Evolutionary conservation across 495 filamentous ascomycete species (phyloP).

Genomic region (Penicillium arizonense): DNA sequence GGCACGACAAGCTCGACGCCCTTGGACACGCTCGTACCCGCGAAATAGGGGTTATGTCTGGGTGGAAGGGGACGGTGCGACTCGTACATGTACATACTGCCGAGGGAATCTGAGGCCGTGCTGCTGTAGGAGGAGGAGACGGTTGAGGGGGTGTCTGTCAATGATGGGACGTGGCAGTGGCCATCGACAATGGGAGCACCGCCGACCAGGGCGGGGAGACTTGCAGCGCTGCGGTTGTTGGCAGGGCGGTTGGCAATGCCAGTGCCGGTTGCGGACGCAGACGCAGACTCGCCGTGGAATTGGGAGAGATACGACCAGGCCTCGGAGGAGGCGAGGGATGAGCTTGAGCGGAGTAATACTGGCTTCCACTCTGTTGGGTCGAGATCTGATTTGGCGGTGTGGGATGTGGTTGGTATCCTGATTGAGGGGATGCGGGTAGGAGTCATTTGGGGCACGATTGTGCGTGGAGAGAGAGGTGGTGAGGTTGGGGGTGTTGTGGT

Average conservation of each 20-base stretch:
- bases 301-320: slow-evolving; percentile 50
- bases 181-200: slow-evolving; percentile 4
- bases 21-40: slow-evolving; percentile 31
- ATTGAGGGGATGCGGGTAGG: slow-evolving; percentile 34
- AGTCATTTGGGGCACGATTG: slow-evolving; percentile 44
- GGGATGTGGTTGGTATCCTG: slow-evolving; percentile 41
- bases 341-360: slow-evolving; percentile 33
- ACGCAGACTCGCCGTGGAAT: slow-evolving; percentile 33
- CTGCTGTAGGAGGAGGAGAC: slow-evolving; percentile 43
- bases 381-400: slow-evolving; percentile 48
- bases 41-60: slow-evolving; percentile 40
- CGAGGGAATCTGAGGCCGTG: slow-evolving; percentile 39
- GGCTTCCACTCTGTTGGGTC: slow-evolving; percentile 60
- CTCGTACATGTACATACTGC: slow-evolving; percentile 27
- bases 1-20: slow-evolving; percentile 45
- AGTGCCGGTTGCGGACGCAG: slow-evolving; percentile 8
- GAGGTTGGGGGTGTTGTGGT: slow-evolving; percentile 31
- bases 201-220: slow-evolving; percentile 35
- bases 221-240: slow-evolving; percentile 30
- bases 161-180: slow-evolving; percentile 23
- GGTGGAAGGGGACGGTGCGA: slow-evolving; percentile 40
- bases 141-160: slow-evolving; percentile 46
- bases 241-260: slow-evolving; percentile 27
- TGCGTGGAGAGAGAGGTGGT: slow-evolving; percentile 38
- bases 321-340: slow-evolving; percentile 39